Evolutionary conservation across 768 basidiomycete species (phyloP), one percentile per base, ranked within the genome.

Genomic region (Suillus subaureus): DNA sequence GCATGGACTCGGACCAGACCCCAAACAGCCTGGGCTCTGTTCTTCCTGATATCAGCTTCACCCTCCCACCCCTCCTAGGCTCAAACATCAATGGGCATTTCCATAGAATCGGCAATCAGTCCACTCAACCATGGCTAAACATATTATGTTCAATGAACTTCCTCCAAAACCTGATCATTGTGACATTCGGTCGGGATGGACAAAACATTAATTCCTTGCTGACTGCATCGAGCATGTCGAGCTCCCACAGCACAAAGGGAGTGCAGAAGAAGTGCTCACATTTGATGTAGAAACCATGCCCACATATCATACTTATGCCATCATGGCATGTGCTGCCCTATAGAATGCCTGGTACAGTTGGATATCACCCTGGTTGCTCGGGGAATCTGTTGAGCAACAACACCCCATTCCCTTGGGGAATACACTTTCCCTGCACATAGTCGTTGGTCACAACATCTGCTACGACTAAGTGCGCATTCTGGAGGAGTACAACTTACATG

Each of bases 201-300:
- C 93, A 3, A 90, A 90, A 71, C 98, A 98, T 72, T 73, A 87
- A 66, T 79, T 86, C 72, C 81, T 79, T 58, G 67, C 84, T 2
- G 94, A 97, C 71, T 91, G 88, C 76, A 84, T 82, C 72, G 90
- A 94, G 72, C 84, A 86, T 12, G 90, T 96, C 62, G 80, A 86
- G 3, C 88, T 80, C 70, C 91, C 91, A 0, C 82, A 82, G 62
- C 87, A 89, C 61, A 80, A 87, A 47, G 88, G 87, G 3, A 81
- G 84, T 66, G 78, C 85, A 0, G 93, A 94, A 73, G 79, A 88
- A 51, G 83, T 91, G 83, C 85, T 99, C 68, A 85, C 87, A 12
- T 97, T 99, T 71, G 97, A 99, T 74, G 93, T 99, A 63, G 96
- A 99, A 78, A 95, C 93, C 0, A 85, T 99, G 84, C 93, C 93